A percentile compares a stretch with the other conserved stretches of the same genome.
phyloP scores from a whole-genome alignment of 305 asterid genomes.

The Solanum hybrid region DNA sequence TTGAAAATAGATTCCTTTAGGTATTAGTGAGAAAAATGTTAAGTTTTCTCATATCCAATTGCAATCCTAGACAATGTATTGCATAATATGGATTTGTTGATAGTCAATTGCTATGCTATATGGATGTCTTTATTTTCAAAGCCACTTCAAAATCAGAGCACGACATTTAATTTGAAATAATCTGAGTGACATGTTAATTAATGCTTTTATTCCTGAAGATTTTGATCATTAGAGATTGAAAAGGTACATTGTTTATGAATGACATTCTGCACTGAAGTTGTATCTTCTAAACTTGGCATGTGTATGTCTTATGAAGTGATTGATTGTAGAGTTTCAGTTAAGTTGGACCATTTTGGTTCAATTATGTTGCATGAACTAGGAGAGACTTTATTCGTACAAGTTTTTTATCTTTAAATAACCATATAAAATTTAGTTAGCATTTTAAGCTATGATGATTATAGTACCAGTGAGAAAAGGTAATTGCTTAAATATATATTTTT shows the following conservation, averaged over 20 bases:
- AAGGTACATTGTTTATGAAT: not conserved
- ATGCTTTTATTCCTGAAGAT: not conserved
- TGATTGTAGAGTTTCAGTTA: not conserved
- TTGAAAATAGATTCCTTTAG: not conserved
- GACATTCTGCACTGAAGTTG: not conserved
- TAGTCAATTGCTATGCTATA: not conserved
- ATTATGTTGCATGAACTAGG: not conserved
- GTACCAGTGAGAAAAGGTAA: not conserved
- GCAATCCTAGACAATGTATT: not conserved
- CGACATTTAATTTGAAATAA: not conserved
- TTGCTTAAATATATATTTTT: not conserved
- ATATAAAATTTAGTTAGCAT: not conserved
- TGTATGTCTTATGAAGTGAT: not conserved
- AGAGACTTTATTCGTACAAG: not conserved
- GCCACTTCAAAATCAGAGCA: not conserved
- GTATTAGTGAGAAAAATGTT: not conserved
- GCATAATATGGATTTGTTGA: not conserved
- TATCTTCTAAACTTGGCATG: not conserved
- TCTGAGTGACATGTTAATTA: not conserved
- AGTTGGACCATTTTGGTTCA: not conserved
- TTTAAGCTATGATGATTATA: not conserved
- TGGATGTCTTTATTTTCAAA: not conserved
- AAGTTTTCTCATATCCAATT: not conserved
- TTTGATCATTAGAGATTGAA: not conserved
- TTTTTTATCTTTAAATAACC: not conserved